Percentiles rank a stretch among this genome's conserved stretches.
Conservation (phyloP, 2,329 filamentous ascomycete genomes). For the Phialophora verrucosa region DNA sequence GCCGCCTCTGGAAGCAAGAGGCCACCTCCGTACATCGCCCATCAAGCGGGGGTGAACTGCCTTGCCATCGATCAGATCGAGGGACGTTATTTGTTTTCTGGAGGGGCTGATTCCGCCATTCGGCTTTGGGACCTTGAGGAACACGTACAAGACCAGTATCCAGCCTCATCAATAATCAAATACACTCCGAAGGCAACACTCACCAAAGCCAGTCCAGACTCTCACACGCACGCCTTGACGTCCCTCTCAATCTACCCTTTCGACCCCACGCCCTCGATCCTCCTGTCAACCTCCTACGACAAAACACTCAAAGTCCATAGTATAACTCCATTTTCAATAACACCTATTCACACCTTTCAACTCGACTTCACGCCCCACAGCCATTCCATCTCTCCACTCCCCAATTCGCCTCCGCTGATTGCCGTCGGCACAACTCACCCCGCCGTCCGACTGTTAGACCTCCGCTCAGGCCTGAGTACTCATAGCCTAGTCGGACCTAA, state of each 20-base stretch:
- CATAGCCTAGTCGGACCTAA: conserved; percentile 73
- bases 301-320: conserved; percentile 53
- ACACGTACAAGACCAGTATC: conserved; percentile 59
- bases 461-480: conserved; percentile 78
- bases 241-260: conserved; percentile 57
- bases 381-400: conserved; percentile 73
- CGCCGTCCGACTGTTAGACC: conserved; percentile 80
- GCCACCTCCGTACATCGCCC: conserved; percentile 60
- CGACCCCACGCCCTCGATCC: conserved; percentile 53
- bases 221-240: conserved; percentile 54
- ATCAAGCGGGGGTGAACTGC: conserved; percentile 78
- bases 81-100: conserved; percentile 78
- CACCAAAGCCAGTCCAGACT: conserved; percentile 38
- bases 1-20: conserved; percentile 40
- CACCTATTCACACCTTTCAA: conserved; percentile 53
- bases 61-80: conserved; percentile 83
- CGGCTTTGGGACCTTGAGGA: conserved; percentile 85
- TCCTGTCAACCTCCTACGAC: conserved; percentile 54
- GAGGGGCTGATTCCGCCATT: conserved; percentile 82
- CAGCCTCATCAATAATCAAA: conserved; percentile 49
- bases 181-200: conserved; percentile 29
- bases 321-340: conserved; percentile 48
- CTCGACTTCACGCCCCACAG: conserved; percentile 57
- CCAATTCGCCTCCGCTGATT: conserved; percentile 74
- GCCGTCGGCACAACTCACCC: conserved; percentile 89